These are phyloP conservation scores for Somion occarium DNA, from an alignment of 1,284 basidiomycete species.

Conservation along the genomic window DNA sequence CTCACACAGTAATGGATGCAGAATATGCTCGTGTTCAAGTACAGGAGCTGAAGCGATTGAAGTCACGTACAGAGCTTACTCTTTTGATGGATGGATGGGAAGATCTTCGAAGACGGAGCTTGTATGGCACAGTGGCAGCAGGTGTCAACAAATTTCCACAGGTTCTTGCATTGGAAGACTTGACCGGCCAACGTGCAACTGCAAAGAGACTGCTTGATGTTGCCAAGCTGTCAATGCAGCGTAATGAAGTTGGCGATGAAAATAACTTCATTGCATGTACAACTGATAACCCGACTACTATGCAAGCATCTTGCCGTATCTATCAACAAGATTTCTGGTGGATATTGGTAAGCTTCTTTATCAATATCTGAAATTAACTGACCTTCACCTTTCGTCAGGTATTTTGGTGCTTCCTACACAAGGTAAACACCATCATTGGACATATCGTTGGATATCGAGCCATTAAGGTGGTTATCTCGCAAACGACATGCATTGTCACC, in stretches of 20 bases:
- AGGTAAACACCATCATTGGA: constrained; percentile 25
- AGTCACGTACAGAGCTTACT: constrained; percentile 16
- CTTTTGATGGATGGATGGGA: constrained; percentile 27
- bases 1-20: constrained; percentile 14
- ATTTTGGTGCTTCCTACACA: constrained; percentile 15
- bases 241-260: constrained; percentile 9
- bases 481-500: constrained; percentile 20
- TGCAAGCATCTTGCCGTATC: constrained; percentile 11
- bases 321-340: constrained; percentile 12
- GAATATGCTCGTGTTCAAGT: constrained; percentile 17
- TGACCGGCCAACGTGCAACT: constrained; percentile 21
- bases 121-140: constrained; percentile 22
- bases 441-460: constrained; percentile 21
- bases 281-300: constrained; percentile 16
- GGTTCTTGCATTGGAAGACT: constrained; percentile 20
- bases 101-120: constrained; percentile 17
- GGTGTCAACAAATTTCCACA: constrained; percentile 16
- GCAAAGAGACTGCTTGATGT: constrained; percentile 18
- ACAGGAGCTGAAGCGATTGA: constrained; percentile 15
- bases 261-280: constrained; percentile 8
- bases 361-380: background rate
- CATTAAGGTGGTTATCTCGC: constrained; percentile 19
- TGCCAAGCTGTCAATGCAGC: constrained; percentile 14
- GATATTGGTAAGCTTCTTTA: constrained; percentile 20
- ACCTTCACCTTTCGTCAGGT: constrained; percentile 6